Evolutionary conservation across 176 grass and related monocot species (phyloP).

Genomic region (Musa itinerans): DNA sequence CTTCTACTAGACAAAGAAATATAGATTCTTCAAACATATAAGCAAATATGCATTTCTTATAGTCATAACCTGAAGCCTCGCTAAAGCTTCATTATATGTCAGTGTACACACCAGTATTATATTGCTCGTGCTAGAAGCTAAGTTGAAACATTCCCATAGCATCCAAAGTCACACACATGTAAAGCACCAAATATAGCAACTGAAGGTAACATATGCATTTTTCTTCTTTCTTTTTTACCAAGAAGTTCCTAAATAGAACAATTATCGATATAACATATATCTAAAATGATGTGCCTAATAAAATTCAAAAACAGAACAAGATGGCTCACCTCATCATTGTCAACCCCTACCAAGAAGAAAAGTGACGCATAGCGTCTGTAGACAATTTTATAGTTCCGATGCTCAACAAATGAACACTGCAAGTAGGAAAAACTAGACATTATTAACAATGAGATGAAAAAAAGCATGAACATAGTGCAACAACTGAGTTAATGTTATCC

Average conservation of each 20-base stretch:
- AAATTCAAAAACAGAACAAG: too few species aligned
- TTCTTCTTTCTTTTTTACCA: too few species aligned
- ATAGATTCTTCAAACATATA: neutral
- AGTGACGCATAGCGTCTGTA: conserved; percentile 96
- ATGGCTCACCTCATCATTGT: conserved; percentile 79
- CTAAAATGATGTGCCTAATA: too few species aligned
- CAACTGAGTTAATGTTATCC: neutral
- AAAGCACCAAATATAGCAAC: too few species aligned
- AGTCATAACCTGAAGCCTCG: neutral
- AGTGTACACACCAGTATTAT: neutral
- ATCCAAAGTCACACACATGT: neutral
- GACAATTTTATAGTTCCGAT: conserved; percentile 93
- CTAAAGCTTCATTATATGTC: neutral
- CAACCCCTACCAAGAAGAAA: conserved; percentile 92
- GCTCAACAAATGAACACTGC: conserved; percentile 98
- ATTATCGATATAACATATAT: too few species aligned
- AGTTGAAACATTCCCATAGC: neutral
- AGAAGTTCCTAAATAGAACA: too few species aligned
- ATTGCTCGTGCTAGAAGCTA: neutral
- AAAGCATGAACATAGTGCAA: neutral
- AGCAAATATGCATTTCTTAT: neutral
- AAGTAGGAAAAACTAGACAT: conserved; percentile 1
- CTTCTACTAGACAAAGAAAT: neutral
- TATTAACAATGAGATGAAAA: neutral
- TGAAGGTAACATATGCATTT: too few species aligned